Evolutionary conservation across 169 alveolate genomes (phyloP).

Genomic region (Plasmodium inui): DNA sequence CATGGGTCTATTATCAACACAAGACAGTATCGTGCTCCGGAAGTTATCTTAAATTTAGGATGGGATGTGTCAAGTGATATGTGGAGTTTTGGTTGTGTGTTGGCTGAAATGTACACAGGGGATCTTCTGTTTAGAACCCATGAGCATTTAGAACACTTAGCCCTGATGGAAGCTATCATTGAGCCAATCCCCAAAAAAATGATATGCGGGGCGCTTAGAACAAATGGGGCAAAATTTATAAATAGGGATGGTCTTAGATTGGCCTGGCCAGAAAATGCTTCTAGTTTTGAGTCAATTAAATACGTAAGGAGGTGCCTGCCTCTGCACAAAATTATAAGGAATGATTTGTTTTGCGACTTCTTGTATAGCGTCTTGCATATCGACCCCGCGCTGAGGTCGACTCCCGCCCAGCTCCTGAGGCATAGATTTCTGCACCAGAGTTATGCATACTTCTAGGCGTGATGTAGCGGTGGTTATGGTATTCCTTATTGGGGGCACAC

Average conservation of each 20-base stretch:
- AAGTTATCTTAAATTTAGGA: constrained; percentile 94
- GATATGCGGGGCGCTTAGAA: constrained; percentile 78
- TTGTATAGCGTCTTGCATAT: constrained; percentile 85
- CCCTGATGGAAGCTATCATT: constrained; percentile 90
- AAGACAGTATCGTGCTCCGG: constrained; percentile 99
- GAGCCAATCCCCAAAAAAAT: constrained; percentile 82
- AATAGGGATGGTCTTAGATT: constrained; percentile 74
- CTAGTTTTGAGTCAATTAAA: constrained; percentile 80
- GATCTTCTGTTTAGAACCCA: constrained; percentile 94
- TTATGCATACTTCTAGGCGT: constrained; percentile 21
- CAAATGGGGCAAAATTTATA: constrained; percentile 80
- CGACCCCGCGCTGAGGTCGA: constrained; percentile 89
- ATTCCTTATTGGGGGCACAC: neutral
- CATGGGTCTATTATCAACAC: constrained; percentile 98
- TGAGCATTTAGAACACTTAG: constrained; percentile 95
- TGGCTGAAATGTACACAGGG: constrained; percentile 95
- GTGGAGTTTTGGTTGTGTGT: constrained; percentile 97
- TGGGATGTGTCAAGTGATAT: constrained; percentile 96
- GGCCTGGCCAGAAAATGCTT: constrained; percentile 90
- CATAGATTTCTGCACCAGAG: constrained; percentile 86
- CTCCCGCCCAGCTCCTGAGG: constrained; percentile 90
- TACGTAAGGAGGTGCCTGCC: constrained; percentile 83
- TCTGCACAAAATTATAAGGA: constrained; percentile 85
- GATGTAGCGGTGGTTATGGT: neutral
- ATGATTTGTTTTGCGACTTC: constrained; percentile 89